Evolutionary conservation across 2,329 filamentous ascomycete genomes (phyloP), one percentile per base, ranked within the genome.

Genomic region (Aspergillus sp.): DNA sequence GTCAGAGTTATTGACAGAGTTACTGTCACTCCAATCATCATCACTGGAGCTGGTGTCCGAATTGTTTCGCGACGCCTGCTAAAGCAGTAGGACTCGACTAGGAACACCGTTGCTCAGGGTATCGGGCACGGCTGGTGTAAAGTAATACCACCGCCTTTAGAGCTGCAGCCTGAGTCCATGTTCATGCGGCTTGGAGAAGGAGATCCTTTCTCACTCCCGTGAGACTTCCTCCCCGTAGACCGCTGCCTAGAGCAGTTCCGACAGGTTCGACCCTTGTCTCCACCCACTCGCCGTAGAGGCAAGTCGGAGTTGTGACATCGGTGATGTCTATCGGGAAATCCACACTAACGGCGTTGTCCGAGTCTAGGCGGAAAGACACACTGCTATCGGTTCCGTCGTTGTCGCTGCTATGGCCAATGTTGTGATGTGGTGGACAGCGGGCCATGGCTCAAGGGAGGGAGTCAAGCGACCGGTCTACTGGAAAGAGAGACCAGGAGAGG

Each of bases 261-360:
- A 56, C 41, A 19, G 15, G 41, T 12, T 56, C 9, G 25, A 49
- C 41, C 41, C 30, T 49, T 56, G 15, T 13, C 54, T 56, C 32
- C 32, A 49, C 41, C 28, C 8, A 30, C 7, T 30, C 7, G 28
- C 19, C 19, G 41, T 28, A 21, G 41, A 49, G 54, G n/a, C n/a
- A 56, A n/a, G 45, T 56, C 28, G 25, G 43, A 56, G 54, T 56
- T 56, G 30, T 56, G 10, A 56, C 25, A 56, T 56, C 21, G 6
- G 41, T 56, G n/a, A 49, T 19, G 25, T 56, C 54, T 13, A 19
- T 49, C 41, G 15, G 28, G 13, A 56, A 56, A 56, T 49, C 54
- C 25, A n/a, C 8, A 48, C 25, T n/a, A 25, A 23, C 25, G n/a
- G 41, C 38, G 49, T 54, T 30, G 25, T 39, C 57, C n/a, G 39